Evolutionary conservation across 2,329 filamentous ascomycete genomes (phyloP).

Genomic region (Talaromyces sp.): DNA sequence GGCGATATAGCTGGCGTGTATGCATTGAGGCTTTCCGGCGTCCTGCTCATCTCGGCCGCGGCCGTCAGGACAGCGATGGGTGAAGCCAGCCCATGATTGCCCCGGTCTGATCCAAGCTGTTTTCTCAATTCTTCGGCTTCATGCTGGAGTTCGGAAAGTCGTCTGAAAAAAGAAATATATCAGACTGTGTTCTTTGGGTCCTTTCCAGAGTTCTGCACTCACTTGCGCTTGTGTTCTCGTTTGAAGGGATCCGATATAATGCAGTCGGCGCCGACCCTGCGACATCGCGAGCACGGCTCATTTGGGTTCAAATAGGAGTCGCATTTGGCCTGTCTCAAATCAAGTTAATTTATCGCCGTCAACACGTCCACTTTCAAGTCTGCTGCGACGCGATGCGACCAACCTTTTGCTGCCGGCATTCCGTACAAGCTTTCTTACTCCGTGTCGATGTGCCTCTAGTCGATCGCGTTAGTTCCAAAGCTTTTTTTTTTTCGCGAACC

Average conservation of each 20-base stretch:
- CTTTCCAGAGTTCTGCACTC: constrained; percentile 8
- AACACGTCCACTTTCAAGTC: background rate
- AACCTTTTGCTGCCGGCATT: constrained; percentile 42
- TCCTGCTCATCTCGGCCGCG: constrained; percentile 25
- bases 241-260: constrained; percentile 39
- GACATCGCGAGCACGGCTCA: constrained; percentile 33
- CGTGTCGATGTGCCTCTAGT: constrained; percentile 19
- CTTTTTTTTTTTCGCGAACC: background rate
- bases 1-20: constrained; percentile 18
- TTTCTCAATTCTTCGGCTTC: constrained; percentile 33
- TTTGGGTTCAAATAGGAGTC: constrained; percentile 32
- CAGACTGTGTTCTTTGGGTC: background rate
- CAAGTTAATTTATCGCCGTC: background rate
- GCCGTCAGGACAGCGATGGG: constrained; percentile 25
- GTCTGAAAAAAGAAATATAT: constrained; percentile 17
- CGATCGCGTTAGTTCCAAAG: background rate
- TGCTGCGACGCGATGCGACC: background rate
- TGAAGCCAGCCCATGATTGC: constrained; percentile 16
- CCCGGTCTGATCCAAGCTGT: constrained; percentile 24
- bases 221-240: constrained; percentile 39
- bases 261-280: constrained; percentile 30
- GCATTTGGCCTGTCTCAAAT: constrained; percentile 28
- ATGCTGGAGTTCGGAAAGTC: constrained; percentile 32
- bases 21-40: constrained; percentile 12
- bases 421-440: constrained; percentile 38